Evolutionary conservation across 768 basidiomycete species (phyloP), one percentile per base, ranked within the genome.

Genomic region (Lentinula detonsa): DNA sequence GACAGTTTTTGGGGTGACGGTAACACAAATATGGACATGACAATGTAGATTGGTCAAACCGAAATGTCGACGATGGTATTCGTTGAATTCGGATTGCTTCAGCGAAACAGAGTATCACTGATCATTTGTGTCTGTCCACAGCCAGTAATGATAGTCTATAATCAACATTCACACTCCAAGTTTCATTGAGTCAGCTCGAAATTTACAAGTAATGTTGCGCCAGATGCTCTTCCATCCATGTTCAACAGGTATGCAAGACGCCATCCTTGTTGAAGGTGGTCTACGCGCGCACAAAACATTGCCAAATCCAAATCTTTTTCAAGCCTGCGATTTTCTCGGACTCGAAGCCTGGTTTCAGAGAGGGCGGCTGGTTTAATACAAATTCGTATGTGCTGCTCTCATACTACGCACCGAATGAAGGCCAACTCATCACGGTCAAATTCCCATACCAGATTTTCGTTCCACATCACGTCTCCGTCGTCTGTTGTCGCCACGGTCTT

Each of bases 251-350:
- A 74, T 34, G 83, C 68, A 34, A 85, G 63, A 18, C 77, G 73
- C 81, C 78, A 84, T 31, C 78, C 82, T 62, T 72, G 69, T 46
- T 78, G 70, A 28, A 86, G 64, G 60, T 79, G 70, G 33, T 73
- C 73, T 35, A 86, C 63, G 10, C 78, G 75, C n/a, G 78, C 81
- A 67, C 84, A 83, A 66, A 85, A 85, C 5, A 79, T 72, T 2
- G 74, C 80, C n/a, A 85, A 63, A 49, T 71, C 68, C 59, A 80
- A 76, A 65, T 84, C 78, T 54, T 67, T 72, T 78, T 73, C 61
- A 81, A 74, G 49, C 71, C 73, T 4, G 79, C 65, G 23, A 72
- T 62, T 3, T 79, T 67, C 60, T 76, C 79, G 59, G 8, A 16
- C 53, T 3, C 55, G 55, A 43, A 56, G 33, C 28, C 40, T 56